Evolutionary conservation across 2,329 filamentous ascomycete genomes (phyloP).

Genomic region (Xylogone sp.): DNA sequence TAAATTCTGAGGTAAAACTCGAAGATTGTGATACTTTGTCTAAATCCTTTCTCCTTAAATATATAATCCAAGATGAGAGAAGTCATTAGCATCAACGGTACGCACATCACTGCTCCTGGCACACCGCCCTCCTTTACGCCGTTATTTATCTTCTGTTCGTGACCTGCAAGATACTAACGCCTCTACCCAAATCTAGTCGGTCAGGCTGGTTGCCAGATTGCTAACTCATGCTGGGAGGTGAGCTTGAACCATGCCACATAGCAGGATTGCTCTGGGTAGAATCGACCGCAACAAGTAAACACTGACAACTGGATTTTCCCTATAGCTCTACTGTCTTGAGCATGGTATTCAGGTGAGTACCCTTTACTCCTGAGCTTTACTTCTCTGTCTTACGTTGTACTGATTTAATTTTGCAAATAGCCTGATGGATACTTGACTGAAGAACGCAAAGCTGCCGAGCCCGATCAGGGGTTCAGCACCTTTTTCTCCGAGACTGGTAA

Average conservation of each 20-base stretch:
- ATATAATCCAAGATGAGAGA: slow-evolving; percentile 77
- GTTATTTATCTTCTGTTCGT: slow-evolving; percentile 13
- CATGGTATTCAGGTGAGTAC: slow-evolving; percentile 92
- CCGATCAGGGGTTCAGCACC: slow-evolving; percentile 98
- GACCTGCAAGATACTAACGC: slow-evolving; percentile 12
- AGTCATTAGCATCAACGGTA: slow-evolving; percentile 99
- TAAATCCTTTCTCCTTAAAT: neutral
- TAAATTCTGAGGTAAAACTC: neutral
- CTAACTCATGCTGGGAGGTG: slow-evolving; percentile 99
- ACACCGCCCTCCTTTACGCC: slow-evolving; percentile 38
- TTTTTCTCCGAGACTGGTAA: slow-evolving; percentile 99
- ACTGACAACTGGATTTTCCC: slow-evolving; percentile 26
- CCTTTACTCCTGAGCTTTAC: slow-evolving; percentile 3
- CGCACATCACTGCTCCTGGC: slow-evolving; percentile 34
- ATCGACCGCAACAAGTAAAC: slow-evolving; percentile 5
- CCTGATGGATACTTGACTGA: slow-evolving; percentile 98
- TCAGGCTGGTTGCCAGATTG: slow-evolving; percentile 99
- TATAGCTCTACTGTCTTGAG: slow-evolving; percentile 98
- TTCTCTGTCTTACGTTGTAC: neutral
- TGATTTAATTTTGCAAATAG: slow-evolving; percentile 42
- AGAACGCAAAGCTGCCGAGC: slow-evolving; percentile 89
- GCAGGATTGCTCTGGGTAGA: slow-evolving; percentile 22
- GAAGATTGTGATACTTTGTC: neutral
- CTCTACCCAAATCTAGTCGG: slow-evolving; percentile 65
- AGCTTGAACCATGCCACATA: slow-evolving; percentile 38